These are phyloP conservation scores for Rosa lucieae DNA, from an alignment of 306 rosid genomes.

Conservation along the genomic window DNA sequence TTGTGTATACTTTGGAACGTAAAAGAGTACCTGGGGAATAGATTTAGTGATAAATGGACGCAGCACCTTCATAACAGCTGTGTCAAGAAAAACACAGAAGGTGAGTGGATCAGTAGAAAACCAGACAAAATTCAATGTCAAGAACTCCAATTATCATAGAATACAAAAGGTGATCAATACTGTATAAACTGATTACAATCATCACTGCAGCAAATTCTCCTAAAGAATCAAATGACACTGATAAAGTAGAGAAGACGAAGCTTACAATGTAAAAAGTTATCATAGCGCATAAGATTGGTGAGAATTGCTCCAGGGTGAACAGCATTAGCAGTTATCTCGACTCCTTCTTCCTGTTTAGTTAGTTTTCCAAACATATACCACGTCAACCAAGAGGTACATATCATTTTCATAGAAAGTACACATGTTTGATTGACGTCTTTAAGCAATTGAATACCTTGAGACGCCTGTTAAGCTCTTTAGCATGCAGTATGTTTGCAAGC, in stretches of 20 bases:
- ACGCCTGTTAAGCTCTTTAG: slow-evolving; percentile 73
- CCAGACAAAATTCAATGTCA: neutral
- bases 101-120: neutral
- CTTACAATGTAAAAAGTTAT: slow-evolving; percentile 44
- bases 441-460: slow-evolving; percentile 53
- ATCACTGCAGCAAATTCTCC: neutral
- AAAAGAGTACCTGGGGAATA: slow-evolving; percentile 49
- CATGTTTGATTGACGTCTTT: neutral
- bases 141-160: neutral
- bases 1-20: neutral
- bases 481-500: slow-evolving; percentile 78
- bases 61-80: slow-evolving; percentile 48
- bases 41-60: slow-evolving; percentile 55
- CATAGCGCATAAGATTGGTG: slow-evolving; percentile 33
- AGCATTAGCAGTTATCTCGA: slow-evolving; percentile 38
- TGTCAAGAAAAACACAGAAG: slow-evolving; percentile 15
- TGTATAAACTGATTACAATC: neutral
- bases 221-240: neutral
- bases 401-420: neutral
- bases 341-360: slow-evolving; percentile 22
- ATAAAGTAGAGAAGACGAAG: neutral
- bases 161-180: neutral
- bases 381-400: neutral
- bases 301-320: slow-evolving; percentile 40
- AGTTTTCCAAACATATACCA: neutral